These are phyloP conservation scores for Xerophyta viscosa DNA, from an alignment of 106 monocot species.

Conservation along the genomic window DNA sequence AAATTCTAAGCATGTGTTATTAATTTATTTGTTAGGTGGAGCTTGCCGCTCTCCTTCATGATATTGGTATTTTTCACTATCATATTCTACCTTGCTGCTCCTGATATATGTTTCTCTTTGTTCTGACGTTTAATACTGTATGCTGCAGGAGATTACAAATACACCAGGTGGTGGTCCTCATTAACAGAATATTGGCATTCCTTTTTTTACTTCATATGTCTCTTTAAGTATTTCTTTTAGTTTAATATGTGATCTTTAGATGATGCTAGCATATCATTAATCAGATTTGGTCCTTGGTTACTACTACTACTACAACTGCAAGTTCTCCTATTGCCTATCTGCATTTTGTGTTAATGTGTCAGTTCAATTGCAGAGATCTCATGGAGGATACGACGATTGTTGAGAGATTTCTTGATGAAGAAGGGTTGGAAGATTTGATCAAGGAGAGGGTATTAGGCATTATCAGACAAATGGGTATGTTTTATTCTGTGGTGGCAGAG, in stretches of 20 bases:
- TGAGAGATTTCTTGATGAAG: constrained; percentile 64
- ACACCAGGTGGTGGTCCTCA: constrained; percentile 58
- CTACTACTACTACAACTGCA: no score
- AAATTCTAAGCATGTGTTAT: no score
- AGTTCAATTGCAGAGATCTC: constrained; percentile 35
- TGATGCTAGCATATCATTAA: no score
- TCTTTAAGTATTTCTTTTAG: no score
- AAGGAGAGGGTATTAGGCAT: constrained; percentile 52
- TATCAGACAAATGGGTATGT: constrained; percentile 81
- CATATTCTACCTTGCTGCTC: background rate
- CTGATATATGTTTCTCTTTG: background rate
- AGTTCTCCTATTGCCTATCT: no score
- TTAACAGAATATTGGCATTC: background rate
- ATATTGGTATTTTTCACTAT: constrained; percentile 62
- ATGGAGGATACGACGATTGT: constrained; percentile 53
- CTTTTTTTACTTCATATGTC: no score
- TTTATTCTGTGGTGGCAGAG: no score
- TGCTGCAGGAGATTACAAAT: constrained; percentile 95
- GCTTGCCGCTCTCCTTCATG: constrained; percentile 88
- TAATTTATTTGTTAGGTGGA: constrained; percentile 45
- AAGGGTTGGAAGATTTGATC: constrained; percentile 38
- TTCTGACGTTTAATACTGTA: constrained; percentile 2
- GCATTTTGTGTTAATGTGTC: constrained; percentile 1
- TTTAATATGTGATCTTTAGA: no score
- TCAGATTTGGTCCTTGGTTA: no score